Percentiles rank a stretch among this genome's conserved stretches.
phyloP scores from a whole-genome alignment of 768 basidiomycete species.

The Mycena rebaudengoi region DNA sequence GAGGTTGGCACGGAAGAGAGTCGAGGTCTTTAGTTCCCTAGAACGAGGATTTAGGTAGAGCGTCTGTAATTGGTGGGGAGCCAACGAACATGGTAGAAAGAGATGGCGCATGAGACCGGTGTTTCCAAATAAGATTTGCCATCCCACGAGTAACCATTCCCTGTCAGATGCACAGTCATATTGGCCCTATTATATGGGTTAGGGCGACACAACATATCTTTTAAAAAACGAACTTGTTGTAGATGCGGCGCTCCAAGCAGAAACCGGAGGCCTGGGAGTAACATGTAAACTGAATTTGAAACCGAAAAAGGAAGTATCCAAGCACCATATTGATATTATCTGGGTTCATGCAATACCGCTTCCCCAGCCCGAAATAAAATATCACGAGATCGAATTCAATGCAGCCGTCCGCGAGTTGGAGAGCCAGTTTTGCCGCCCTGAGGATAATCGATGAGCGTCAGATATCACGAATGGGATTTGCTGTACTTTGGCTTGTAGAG shows the following conservation, averaged over 20 bases:
- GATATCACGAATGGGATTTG: neutral
- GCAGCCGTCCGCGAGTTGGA: slow-evolving; percentile 18
- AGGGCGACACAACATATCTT: neutral
- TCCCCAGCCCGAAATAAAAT: slow-evolving; percentile 9
- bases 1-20: slow-evolving; percentile 2
- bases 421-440: slow-evolving; percentile 15
- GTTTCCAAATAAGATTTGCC: slow-evolving; percentile 13
- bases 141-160: slow-evolving; percentile 17
- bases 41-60: neutral
- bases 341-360: slow-evolving; percentile 12
- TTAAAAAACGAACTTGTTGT: neutral
- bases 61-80: too few species aligned
- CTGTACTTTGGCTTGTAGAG: slow-evolving; percentile 18
- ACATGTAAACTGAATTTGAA: neutral
- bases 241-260: neutral
- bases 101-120: neutral
- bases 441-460: neutral
- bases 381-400: slow-evolving; percentile 13
- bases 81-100: slow-evolving; percentile 5
- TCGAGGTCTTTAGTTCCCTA: slow-evolving; percentile 12
- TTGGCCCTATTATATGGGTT: neutral
- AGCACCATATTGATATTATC: neutral
- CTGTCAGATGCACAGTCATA: neutral
- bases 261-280: slow-evolving; percentile 3
- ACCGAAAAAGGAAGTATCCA: neutral